Evolutionary conservation across 495 filamentous ascomycete genomes (phyloP), one percentile per base, ranked within the genome.

Genomic region (Cairneyella variabilis): DNA sequence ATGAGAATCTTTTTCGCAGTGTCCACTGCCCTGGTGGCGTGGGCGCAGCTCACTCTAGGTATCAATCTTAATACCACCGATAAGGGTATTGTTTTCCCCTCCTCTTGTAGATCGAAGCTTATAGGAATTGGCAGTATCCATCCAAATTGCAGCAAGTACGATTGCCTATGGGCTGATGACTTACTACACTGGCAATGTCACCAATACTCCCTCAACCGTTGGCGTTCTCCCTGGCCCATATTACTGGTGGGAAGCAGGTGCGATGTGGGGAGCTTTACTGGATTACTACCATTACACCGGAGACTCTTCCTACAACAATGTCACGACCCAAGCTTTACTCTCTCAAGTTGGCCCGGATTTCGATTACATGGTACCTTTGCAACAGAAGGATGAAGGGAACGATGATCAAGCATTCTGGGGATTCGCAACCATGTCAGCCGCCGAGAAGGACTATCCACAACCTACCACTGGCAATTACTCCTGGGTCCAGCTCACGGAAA

Each of bases 341-440:
- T 86, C 80, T 65, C 91, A 97, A 65, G 80, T 78, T 17, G 85
- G 86, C 8, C 76, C 80, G 10, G 73, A 83, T 25, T 67, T 68
- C 8, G 80, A 90, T 51, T 93, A 83, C 63, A 89, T 91, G 87
- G 87, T 91, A 0, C 70, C 72, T 7, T 91, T 91, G 64, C 89
- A 95, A 57, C 84, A 84, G 37, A 76, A 81, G 50, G 84, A 86
- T 0, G 68, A 79, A 48, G 88, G 89, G 28, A 95, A 95, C 64
- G 90, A 95, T 59, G 90, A 95, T 60, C 90, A 93, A 64, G 83
- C 77, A 0, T 95, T 95, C 63, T 95, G 90, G 90, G 90, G 76
- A 26, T 83, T 95, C 66, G 76, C 88, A 3, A 87, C 83, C 28
- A 88, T 95, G 82, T 76, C 83, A 6, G 90, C 90, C 0, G 88